Evolutionary conservation across 495 filamentous ascomycete genomes (phyloP).

Genomic region (Elaphomyces granulatus): DNA sequence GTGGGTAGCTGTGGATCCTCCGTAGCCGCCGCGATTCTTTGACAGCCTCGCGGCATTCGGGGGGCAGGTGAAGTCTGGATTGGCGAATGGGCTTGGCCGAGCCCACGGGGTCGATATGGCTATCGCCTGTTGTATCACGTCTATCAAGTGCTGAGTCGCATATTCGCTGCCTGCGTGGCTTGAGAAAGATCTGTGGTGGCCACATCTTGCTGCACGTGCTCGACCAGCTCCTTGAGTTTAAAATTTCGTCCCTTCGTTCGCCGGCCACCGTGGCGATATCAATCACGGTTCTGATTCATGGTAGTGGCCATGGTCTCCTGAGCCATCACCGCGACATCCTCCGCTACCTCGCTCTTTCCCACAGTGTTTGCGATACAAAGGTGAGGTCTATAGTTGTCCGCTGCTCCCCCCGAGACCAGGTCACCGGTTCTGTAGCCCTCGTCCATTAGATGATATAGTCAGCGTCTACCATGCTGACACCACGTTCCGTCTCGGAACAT

Average conservation of each 20-base stretch:
- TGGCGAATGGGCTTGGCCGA: constrained; percentile 3
- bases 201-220: not conserved
- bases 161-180: not conserved
- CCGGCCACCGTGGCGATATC: constrained; percentile 3
- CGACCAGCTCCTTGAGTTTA: constrained; percentile 8
- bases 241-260: constrained; percentile 4
- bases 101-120: constrained; percentile 5
- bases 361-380: not conserved
- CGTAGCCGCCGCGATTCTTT: not conserved
- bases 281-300: constrained; percentile 4
- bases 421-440: constrained; percentile 1
- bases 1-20: not conserved
- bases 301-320: constrained; percentile 7
- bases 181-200: not conserved
- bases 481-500: too few relatives aligned
- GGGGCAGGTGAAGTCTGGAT: constrained; percentile 4
- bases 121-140: not conserved
- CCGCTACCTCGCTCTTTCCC: not conserved
- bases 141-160: not conserved
- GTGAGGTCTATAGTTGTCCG: constrained; percentile 8
- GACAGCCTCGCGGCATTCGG: constrained; percentile 6
- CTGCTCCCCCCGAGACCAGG: not conserved
- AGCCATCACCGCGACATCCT: constrained; percentile 2
- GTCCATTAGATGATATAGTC: constrained; percentile 4
- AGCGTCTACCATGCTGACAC: too few relatives aligned